These are phyloP conservation scores for Xenosphaeropsis pyriputrescens DNA, from an alignment of 2,329 filamentous ascomycete genomes.

Conservation along the genomic window DNA sequence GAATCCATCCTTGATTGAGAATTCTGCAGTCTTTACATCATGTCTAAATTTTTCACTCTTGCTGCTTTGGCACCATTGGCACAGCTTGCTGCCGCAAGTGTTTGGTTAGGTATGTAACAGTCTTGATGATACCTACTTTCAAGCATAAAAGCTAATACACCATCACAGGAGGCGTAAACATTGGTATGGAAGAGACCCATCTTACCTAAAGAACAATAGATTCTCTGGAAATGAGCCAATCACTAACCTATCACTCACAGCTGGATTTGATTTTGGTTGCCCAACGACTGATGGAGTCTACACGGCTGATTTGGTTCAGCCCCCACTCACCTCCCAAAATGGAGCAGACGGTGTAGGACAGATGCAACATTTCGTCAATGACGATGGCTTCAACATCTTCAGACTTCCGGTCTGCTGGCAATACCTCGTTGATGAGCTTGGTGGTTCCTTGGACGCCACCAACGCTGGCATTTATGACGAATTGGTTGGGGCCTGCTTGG, in stretches of 20 bases:
- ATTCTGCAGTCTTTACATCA: no score
- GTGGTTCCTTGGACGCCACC: slow-evolving; percentile 29
- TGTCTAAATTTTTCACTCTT: no score
- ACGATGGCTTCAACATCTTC: slow-evolving; percentile 39
- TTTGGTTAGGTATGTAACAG: no score
- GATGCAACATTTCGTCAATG: slow-evolving; percentile 33
- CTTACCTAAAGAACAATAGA: no score
- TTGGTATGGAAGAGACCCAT: no score
- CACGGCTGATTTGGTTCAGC: slow-evolving; percentile 4
- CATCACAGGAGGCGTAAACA: no score
- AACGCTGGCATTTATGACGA: slow-evolving; percentile 37
- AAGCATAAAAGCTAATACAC: no score
- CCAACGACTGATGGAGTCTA: slow-evolving; percentile 18
- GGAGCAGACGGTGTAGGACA: slow-evolving; percentile 11
- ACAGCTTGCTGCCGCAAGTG: no score
- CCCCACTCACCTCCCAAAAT: slow-evolving; percentile 6
- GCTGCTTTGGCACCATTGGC: no score
- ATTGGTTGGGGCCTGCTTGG: slow-evolving; percentile 39
- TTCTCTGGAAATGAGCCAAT: no score
- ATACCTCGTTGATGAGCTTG: slow-evolving; percentile 34
- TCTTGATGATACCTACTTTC: no score
- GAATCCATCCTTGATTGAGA: no score
- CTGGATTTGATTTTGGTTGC: slow-evolving; percentile 33
- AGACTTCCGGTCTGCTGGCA: slow-evolving; percentile 45
- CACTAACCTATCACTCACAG: slow-evolving; percentile 2